These are phyloP conservation scores for Colletotrichum trifolii DNA, from an alignment of 2,329 filamentous ascomycete genomes.

Conservation along the genomic window DNA sequence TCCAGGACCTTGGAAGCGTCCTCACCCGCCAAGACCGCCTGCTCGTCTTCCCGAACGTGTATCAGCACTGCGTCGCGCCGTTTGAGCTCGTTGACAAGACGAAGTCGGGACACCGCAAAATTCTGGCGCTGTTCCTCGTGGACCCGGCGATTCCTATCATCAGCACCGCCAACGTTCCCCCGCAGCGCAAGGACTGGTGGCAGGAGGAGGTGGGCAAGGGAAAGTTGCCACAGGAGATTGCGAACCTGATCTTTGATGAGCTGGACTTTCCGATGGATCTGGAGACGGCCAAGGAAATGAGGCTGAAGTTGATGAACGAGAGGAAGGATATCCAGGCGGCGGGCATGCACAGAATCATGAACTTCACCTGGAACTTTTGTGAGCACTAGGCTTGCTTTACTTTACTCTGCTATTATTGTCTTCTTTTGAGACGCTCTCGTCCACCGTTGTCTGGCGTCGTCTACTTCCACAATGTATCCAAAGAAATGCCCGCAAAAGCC, in stretches of 20 bases:
- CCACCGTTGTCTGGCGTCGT: background rate
- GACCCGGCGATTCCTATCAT: constrained; percentile 62
- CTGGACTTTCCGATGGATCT: constrained; percentile 39
- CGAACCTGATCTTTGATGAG: constrained; percentile 38
- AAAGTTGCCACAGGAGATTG: constrained; percentile 39
- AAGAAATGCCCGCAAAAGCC: background rate
- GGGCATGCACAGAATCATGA: background rate
- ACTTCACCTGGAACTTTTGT: constrained; percentile 40
- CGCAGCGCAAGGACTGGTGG: constrained; percentile 56
- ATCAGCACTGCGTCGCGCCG: constrained; percentile 62
- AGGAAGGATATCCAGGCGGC: constrained; percentile 28
- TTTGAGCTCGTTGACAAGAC: constrained; percentile 64
- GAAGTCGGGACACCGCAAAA: constrained; percentile 66
- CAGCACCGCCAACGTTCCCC: constrained; percentile 57
- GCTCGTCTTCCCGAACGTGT: constrained; percentile 66
- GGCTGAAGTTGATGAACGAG: constrained; percentile 44
- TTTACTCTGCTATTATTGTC: too few relatives aligned
- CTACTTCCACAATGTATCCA: background rate
- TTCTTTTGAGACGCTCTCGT: background rate
- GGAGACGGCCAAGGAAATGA: constrained; percentile 40
- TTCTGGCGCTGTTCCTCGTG: constrained; percentile 70
- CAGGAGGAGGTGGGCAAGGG: constrained; percentile 29
- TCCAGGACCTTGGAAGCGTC: constrained; percentile 60
- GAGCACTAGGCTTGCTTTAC: constrained; percentile 38
- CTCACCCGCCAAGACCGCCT: constrained; percentile 59